Base-by-base conservation (phyloP, 2,329 filamentous ascomycete species). In the Hypoxylon sp. region DNA sequence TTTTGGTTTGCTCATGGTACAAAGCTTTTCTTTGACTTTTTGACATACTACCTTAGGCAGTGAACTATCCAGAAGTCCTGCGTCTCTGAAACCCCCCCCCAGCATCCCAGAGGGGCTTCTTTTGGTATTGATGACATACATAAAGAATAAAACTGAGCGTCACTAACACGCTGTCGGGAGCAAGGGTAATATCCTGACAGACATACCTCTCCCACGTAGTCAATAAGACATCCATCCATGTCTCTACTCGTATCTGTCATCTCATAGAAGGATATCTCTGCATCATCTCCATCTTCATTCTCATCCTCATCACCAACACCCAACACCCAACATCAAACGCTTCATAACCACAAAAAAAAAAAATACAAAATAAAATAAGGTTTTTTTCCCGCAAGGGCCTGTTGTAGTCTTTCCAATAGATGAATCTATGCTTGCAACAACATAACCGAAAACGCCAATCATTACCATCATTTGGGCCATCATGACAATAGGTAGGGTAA, bases 391-490 rank as follows among this genome's bases (percentile, higher is more conserved):
- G 65, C 14, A 67, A 63, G 65, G 65, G 65, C 37, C 47, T 39
- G 52, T 44, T 59, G 31, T 65, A 65, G 35, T 59, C 48, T 58
- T 63, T 59, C 46, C 59, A 44, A n/a, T 39, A 48, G 17, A 53
- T 31, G 26, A 5, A 47, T 71, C 65, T 72, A 69, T 71, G 59
- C 19, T 22, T 22, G 19, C 58, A 65, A 57, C 42, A 33, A 33
- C 51, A 10, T 35, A 63, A 53, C 37, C 44, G 13, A 58, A 63
- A 58, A 63, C 69, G 51, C 58, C 64, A 52, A 14, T 37, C 39
- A 53, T 62, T 63, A 50, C 74, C 69, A 71, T 74, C 57, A 67
- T 59, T 9, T 31, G 29, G 29, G 14, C 11, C 53, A 60, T 74
- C 71, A 42, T 75, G 64, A 70, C 22, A 42, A 57, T 59, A 53